Conservation (phyloP, 2,329 filamentous ascomycete genomes). For the Pezicula rhizophila region DNA sequence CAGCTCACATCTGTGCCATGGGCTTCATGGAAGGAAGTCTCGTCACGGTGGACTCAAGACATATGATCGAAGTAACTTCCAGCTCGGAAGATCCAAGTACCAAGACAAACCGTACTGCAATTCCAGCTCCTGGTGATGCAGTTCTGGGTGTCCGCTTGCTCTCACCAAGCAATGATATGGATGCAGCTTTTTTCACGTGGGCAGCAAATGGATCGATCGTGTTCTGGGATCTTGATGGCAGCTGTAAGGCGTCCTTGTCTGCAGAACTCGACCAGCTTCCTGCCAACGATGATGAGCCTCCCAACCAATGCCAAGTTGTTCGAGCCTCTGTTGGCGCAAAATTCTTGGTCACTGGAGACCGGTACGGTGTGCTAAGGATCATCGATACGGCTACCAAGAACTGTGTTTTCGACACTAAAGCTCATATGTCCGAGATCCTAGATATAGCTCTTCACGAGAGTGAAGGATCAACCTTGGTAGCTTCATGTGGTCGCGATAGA, state of each 20-base stretch:
- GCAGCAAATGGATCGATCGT: constrained; percentile 73
- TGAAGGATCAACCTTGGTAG: constrained; percentile 59
- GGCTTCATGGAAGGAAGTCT: constrained; percentile 62
- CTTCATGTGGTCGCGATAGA: constrained; percentile 79
- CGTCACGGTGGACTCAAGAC: constrained; percentile 69
- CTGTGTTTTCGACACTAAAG: constrained; percentile 68
- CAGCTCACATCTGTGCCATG: constrained; percentile 51
- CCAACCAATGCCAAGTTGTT: constrained; percentile 56
- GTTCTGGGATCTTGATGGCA: constrained; percentile 75
- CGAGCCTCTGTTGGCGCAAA: constrained; percentile 54
- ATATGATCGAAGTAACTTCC: constrained; percentile 60
- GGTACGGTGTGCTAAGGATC: constrained; percentile 72
- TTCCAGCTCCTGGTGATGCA: constrained; percentile 57
- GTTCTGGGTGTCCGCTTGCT: constrained; percentile 71
- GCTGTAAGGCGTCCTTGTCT: constrained; percentile 55
- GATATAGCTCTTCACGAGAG: constrained; percentile 69
- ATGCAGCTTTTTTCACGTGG: constrained; percentile 83
- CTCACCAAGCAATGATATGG: constrained; percentile 48
- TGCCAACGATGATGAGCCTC: constrained; percentile 41
- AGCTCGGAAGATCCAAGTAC: constrained; percentile 28
- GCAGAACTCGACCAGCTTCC: constrained; percentile 63
- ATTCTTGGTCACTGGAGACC: constrained; percentile 77
- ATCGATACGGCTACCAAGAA: constrained; percentile 55
- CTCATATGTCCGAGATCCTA: constrained; percentile 79
- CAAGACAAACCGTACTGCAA: constrained; percentile 38